Evolutionary conservation across 176 grass and related monocot genomes (phyloP).

Genomic region (Carex myosuroides): DNA sequence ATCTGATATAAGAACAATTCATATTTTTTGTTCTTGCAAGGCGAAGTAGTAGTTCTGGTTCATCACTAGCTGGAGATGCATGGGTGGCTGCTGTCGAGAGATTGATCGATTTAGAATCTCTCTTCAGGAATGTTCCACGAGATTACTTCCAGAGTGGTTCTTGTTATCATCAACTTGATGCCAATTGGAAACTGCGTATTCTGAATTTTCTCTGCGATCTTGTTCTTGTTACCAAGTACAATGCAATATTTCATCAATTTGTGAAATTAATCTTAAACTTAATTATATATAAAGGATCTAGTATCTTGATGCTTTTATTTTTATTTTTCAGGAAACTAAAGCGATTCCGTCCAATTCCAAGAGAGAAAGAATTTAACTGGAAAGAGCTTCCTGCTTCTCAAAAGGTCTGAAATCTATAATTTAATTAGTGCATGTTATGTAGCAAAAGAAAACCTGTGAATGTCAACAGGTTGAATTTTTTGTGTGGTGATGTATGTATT

Average conservation of each 20-base stretch:
- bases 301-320: not conserved
- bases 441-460: not conserved
- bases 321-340: not conserved
- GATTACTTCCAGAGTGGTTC: not conserved
- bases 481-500: not conserved
- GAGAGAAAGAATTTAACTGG: not conserved
- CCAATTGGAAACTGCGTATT: not conserved
- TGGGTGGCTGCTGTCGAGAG: not conserved
- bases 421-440: not conserved
- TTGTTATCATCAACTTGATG: not conserved
- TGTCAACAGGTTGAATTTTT: not conserved
- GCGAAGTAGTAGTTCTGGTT: not conserved
- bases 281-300: not conserved
- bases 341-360: not conserved
- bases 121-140: not conserved
- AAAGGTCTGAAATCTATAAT: not conserved
- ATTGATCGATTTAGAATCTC: not conserved
- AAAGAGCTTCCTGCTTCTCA: not conserved
- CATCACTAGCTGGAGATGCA: not conserved
- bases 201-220: not conserved
- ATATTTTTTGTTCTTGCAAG: not conserved
- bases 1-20: too few species aligned
- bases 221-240: not conserved
- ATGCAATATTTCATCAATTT: not conserved
- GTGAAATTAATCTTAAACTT: not conserved